A percentile compares a stretch with the other conserved stretches of the same genome.
These are phyloP conservation scores for Bruguiera gymnorhiza DNA, from an alignment of 345 rosid genomes.

Conservation along the genomic window DNA sequence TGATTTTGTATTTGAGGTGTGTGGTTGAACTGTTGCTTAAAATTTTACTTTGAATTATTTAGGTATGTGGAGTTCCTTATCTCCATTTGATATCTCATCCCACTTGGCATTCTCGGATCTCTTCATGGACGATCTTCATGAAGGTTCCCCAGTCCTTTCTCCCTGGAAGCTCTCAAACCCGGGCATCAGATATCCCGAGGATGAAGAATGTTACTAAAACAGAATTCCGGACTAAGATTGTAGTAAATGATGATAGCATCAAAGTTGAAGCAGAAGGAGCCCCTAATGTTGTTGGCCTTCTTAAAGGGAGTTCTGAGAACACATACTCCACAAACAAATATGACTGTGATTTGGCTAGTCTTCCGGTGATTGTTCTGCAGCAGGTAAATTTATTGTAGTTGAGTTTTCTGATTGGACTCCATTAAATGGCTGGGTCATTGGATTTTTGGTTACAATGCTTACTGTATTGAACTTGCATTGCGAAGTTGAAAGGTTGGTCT, in stretches of 20 bases:
- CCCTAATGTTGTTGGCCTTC: conserved; percentile 72
- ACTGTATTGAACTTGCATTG: too few species aligned
- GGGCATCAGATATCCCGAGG: conserved; percentile 34
- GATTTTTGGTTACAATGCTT: too few species aligned
- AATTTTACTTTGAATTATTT: conserved; percentile 7
- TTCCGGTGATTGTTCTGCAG: conserved; percentile 72
- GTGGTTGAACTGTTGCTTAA: background rate
- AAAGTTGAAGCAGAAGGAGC: conserved; percentile 88
- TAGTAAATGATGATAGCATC: conserved; percentile 68
- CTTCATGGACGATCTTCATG: conserved; percentile 88
- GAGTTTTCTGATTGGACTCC: background rate
- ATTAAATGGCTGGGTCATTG: too few species aligned
- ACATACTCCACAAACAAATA: conserved; percentile 64
- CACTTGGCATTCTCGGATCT: conserved; percentile 87
- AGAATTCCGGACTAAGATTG: conserved; percentile 80
- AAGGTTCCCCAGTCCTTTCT: conserved; percentile 73
- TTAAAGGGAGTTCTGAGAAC: conserved; percentile 63
- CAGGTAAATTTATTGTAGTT: conserved; percentile 51
- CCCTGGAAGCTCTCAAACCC: conserved; percentile 39
- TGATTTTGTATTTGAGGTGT: conserved; percentile 5
- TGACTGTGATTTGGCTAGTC: conserved; percentile 72
- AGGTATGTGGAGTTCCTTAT: conserved; percentile 83
- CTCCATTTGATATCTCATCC: conserved; percentile 87
- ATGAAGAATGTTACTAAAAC: conserved; percentile 46
- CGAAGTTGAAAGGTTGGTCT: too few species aligned